A percentile compares a stretch with the other conserved stretches of the same genome.
Evolutionary conservation across 176 grass and related monocot species (phyloP).

Genomic region (Paspalum notatum): DNA sequence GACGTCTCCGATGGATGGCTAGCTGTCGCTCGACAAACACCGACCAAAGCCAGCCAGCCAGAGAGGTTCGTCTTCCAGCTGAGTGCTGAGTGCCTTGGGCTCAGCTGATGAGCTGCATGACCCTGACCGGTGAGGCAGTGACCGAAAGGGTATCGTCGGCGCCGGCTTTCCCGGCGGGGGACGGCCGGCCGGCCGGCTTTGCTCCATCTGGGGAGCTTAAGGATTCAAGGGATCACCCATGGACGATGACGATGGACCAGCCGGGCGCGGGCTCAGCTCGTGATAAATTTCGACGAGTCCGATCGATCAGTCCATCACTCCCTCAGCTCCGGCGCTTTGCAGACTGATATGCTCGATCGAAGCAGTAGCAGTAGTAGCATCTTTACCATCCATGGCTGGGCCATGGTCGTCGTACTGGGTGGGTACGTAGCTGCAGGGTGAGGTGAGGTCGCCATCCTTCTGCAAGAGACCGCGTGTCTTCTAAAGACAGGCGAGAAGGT

Average conservation of each 20-base stretch:
- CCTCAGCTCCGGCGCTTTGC: neutral
- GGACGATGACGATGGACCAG: too few relatives aligned
- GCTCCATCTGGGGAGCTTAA: too few relatives aligned
- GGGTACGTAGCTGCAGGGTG: neutral
- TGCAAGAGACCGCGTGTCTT: neutral
- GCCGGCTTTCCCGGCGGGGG: neutral
- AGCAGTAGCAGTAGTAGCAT: too few relatives aligned
- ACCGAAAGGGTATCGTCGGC: too few relatives aligned
- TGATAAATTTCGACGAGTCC: neutral
- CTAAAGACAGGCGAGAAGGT: neutral
- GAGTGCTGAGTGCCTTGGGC: too few relatives aligned
- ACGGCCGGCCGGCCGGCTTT: neutral
- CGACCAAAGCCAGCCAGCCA: neutral
- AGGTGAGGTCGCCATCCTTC: constrained; percentile 2
- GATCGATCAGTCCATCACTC: neutral
- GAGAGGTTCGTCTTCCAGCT: neutral
- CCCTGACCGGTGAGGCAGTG: too few relatives aligned
- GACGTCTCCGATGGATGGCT: neutral
- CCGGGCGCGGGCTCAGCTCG: too few relatives aligned
- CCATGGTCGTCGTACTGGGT: neutral
- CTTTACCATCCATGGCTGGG: too few relatives aligned
- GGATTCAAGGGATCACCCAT: too few relatives aligned
- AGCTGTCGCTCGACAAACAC: neutral
- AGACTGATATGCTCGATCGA: neutral
- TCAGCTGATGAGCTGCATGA: too few relatives aligned